These are phyloP conservation scores for Colletotrichum viniferum DNA, from an alignment of 2,329 filamentous ascomycete species.

Conservation along the genomic window DNA sequence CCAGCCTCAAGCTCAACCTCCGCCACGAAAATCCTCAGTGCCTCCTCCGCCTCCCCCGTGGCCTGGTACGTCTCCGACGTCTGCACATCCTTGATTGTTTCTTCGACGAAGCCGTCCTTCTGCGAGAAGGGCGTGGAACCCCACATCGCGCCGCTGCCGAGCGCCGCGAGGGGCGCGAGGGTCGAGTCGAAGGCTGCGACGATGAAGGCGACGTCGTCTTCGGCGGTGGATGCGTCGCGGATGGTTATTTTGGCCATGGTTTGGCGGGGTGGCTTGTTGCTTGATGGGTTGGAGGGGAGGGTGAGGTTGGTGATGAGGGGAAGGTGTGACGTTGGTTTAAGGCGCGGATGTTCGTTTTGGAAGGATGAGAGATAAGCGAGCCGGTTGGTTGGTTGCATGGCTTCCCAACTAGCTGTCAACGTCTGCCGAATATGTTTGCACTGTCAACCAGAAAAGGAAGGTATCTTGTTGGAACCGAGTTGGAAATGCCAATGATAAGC, in stretches of 20 bases:
- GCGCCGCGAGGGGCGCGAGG: slow-evolving; percentile 29
- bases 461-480: too few relatives aligned
- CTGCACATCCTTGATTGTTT: slow-evolving; percentile 23
- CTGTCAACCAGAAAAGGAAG: not conserved
- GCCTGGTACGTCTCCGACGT: slow-evolving; percentile 28
- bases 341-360: not conserved
- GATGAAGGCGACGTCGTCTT: slow-evolving; percentile 33
- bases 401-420: not conserved
- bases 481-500: too few relatives aligned
- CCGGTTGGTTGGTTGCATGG: not conserved
- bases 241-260: slow-evolving; percentile 19
- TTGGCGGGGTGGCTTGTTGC: rapidly evolving
- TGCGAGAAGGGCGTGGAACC: slow-evolving; percentile 28
- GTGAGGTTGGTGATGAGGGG: not conserved
- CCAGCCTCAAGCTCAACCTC: slow-evolving; percentile 26
- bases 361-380: not conserved
- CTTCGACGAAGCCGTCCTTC: slow-evolving; percentile 25
- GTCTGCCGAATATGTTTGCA: not conserved
- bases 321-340: not conserved
- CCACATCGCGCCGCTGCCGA: slow-evolving; percentile 33
- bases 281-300: rapidly evolving
- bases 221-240: slow-evolving; percentile 24
- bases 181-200: slow-evolving; percentile 33
- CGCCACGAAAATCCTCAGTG: slow-evolving; percentile 30
- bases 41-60: slow-evolving; percentile 27